Conservation (phyloP, 1,139 yeast species). For the Debaryomyces sp. region DNA sequence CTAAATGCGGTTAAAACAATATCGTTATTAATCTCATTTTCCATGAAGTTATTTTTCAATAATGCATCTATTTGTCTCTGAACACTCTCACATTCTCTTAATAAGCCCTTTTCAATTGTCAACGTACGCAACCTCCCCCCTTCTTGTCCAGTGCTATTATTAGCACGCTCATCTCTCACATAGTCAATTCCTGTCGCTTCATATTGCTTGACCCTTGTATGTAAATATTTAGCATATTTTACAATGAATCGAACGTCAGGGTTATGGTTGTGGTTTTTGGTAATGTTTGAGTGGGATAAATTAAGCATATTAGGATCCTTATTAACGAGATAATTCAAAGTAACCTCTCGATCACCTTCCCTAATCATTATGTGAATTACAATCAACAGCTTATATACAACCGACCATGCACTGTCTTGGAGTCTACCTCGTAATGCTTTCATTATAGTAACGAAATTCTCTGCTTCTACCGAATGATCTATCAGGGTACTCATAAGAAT, state of each 20-base stretch:
- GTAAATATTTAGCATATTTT: constrained; percentile 73
- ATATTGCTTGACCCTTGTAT: constrained; percentile 69
- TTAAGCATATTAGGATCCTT: constrained; percentile 63
- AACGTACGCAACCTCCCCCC: constrained; percentile 69
- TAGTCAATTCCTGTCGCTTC: constrained; percentile 69
- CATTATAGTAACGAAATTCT: constrained; percentile 72
- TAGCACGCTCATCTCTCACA: constrained; percentile 68
- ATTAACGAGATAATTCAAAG: constrained; percentile 64
- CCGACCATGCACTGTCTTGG: constrained; percentile 85
- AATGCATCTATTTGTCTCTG: constrained; percentile 79
- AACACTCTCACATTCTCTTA: constrained; percentile 84
- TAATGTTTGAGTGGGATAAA: constrained; percentile 33
- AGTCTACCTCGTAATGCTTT: constrained; percentile 60
- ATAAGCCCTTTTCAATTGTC: constrained; percentile 75
- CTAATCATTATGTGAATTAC: constrained; percentile 90
- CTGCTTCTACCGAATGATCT: constrained; percentile 44
- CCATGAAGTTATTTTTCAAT: constrained; percentile 71
- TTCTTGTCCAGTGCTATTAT: constrained; percentile 43
- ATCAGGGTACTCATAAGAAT: constrained; percentile 73
- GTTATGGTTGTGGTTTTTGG: constrained; percentile 35
- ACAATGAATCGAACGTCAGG: constrained; percentile 64
- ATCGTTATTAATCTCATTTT: constrained; percentile 80
- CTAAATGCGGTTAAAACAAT: constrained; percentile 82
- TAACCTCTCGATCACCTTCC: constrained; percentile 79
- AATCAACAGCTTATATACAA: constrained; percentile 81